Evolutionary conservation across 805 yeast genomes (phyloP), one percentile per base, ranked within the genome.

Genomic region (Ogataea corticis): DNA sequence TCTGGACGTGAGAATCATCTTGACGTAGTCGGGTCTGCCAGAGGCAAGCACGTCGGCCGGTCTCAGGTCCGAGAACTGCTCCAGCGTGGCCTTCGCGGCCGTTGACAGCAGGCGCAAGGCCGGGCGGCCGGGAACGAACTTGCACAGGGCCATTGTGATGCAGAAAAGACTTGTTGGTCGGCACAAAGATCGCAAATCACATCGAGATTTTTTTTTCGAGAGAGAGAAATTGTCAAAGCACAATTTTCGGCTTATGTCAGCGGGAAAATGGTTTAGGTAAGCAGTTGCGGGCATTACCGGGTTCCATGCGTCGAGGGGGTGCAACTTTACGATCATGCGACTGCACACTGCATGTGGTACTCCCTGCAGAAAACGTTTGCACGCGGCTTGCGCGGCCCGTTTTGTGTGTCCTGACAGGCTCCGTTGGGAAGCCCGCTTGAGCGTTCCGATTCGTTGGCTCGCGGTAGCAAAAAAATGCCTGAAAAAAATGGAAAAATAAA

Each of bases 21-120:
- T 86, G 52, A 94, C 81, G 61, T 94, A 94, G 70, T 94, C 97
- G n/a, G 98, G 97, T 12, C 82, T 72, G 4, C 94, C 85, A 46
- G 77, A 75, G 3, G 75, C 63, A 17, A 73, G 68, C 29, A 82
- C 66, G 59, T 86, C 94, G 31, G 77, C 68, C 15, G 63, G 57
- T 15, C 52, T 58, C 16, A 79, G 63, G 44, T 76, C 80, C 1
- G 82, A 82, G 51, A 65, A 79, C 49, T 65, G 63, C 33, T 62
- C 32, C 21, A 57, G 35, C 2, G 51, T 50, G n/a, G 42, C 50
- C 15, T 21, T 16, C 17, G 33, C 34, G 19, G 35, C 13, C 34
- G 34, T 32, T 11, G 34, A 14, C 34, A 32, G 18, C 18, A 17
- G 4, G 18, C 34, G 34, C 34, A 32, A 4, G 11, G 34, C 34